These are phyloP conservation scores for Globisporangium cystogenes DNA, from an alignment of 352 stramenopile species.

Conservation along the genomic window DNA sequence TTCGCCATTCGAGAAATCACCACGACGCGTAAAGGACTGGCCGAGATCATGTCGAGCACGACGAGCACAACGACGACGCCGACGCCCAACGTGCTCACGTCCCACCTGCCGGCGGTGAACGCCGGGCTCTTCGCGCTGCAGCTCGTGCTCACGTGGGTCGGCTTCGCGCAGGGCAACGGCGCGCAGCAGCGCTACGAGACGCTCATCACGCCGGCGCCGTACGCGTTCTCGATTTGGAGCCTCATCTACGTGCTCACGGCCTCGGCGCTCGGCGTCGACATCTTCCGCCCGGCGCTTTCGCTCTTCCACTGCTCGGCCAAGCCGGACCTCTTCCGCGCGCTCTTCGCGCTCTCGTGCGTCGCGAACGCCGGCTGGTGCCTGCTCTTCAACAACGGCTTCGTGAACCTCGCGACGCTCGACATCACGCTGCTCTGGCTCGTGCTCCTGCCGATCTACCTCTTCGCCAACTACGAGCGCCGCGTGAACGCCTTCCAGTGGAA, in stretches of 20 bases:
- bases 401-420: slow-evolving; percentile 32
- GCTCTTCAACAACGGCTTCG: slow-evolving; percentile 32
- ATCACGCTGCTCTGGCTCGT: slow-evolving; percentile 57
- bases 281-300: slow-evolving; percentile 36
- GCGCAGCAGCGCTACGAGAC: slow-evolving; percentile 32
- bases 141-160: slow-evolving; percentile 39
- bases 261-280: slow-evolving; percentile 47
- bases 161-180: slow-evolving; percentile 21
- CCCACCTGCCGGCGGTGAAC: slow-evolving; percentile 42
- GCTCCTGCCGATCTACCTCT: slow-evolving; percentile 60
- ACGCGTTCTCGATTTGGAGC: slow-evolving; percentile 63
- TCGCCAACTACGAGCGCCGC: slow-evolving; percentile 42
- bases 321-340: slow-evolving; percentile 36
- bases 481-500: slow-evolving; percentile 41
- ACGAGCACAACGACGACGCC: neutral
- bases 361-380: slow-evolving; percentile 49
- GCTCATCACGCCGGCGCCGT: slow-evolving; percentile 43
- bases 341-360: slow-evolving; percentile 49
- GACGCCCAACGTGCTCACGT: slow-evolving; percentile 2
- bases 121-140: slow-evolving; percentile 45
- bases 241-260: slow-evolving; percentile 59
- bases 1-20: neutral
- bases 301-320: slow-evolving; percentile 43
- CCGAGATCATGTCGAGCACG: no score
- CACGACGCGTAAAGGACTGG: neutral